Evolutionary conservation across 2,329 filamentous ascomycete species (phyloP).

Genomic region (Orbilia oligospora): DNA sequence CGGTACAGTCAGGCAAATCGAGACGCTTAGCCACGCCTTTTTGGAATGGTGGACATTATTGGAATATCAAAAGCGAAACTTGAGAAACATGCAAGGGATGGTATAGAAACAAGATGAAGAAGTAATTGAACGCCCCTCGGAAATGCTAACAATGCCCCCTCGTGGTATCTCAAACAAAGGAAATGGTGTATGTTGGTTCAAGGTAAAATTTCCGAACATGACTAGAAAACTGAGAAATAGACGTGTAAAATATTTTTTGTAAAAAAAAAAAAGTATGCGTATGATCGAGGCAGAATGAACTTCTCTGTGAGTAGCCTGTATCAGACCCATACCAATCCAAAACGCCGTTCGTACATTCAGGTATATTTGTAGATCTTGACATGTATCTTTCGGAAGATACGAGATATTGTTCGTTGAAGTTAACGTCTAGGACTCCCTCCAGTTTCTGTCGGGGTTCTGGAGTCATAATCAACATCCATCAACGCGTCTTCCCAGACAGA

Average conservation of each 20-base stretch:
- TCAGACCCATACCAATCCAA: not conserved
- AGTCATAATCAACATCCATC: slow-evolving; percentile 49
- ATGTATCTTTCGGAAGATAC: not conserved
- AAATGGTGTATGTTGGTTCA: not conserved
- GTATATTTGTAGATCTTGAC: slow-evolving; percentile 6
- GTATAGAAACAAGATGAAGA: not conserved
- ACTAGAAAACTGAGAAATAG: slow-evolving; percentile 13
- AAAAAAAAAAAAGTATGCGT: not conserved
- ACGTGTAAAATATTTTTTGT: not conserved
- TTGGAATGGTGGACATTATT: not conserved
- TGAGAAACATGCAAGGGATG: not conserved
- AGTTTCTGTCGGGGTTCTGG: slow-evolving; percentile 44
- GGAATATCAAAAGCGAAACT: slow-evolving; percentile 4
- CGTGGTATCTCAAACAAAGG: slow-evolving; percentile 21
- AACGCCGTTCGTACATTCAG: slow-evolving; percentile 32
- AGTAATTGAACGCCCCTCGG: slow-evolving; percentile 11
- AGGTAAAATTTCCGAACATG: not conserved
- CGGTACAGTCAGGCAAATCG: not conserved
- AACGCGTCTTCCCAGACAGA: slow-evolving; percentile 57
- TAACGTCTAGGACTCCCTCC: slow-evolving; percentile 16
- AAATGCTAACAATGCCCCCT: slow-evolving; percentile 10
- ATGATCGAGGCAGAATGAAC: not conserved
- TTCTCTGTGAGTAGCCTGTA: not conserved
- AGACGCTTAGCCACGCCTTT: slow-evolving; percentile 1
- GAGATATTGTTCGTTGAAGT: slow-evolving; percentile 17